Evolutionary conservation across 1,139 yeast genomes (phyloP).

Genomic region (Sugiyamaella paludigena): DNA sequence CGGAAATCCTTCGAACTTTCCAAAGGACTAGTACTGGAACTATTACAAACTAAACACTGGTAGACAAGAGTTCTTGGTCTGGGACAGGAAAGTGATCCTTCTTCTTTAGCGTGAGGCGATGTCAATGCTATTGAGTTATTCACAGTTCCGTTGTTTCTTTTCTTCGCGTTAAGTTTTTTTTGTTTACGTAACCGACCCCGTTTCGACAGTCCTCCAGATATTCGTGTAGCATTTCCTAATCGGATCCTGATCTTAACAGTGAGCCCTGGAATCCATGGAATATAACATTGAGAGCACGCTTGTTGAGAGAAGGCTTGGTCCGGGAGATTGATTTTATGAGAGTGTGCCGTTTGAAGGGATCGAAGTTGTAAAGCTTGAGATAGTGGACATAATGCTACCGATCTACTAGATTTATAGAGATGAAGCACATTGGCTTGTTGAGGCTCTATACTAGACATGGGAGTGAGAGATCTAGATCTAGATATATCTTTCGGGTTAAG

Average conservation of each 20-base stretch:
- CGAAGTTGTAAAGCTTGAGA: constrained; percentile 18
- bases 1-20: neutral
- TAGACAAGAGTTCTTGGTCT: constrained; percentile 2
- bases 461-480: too few relatives aligned
- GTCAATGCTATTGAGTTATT: too few relatives aligned
- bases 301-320: constrained; percentile 11
- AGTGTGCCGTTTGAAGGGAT: constrained; percentile 15
- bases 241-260: constrained; percentile 21
- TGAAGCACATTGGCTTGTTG: constrained; percentile 9
- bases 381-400: constrained; percentile 13
- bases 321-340: constrained; percentile 13
- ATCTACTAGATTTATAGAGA: constrained; percentile 19
- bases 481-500: too few relatives aligned
- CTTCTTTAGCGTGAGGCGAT: neutral
- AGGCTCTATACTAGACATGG: neutral
- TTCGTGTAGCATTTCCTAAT: constrained; percentile 11
- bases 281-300: constrained; percentile 25
- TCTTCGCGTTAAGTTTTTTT: neutral
- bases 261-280: constrained; percentile 28
- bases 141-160: too few relatives aligned
- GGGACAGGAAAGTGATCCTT: neutral
- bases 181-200: constrained; percentile 13
- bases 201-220: constrained; percentile 17
- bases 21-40: neutral
- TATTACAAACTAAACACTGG: constrained; percentile 9